These are phyloP conservation scores for Ogataea trehalophila DNA, from an alignment of 805 yeast genomes.

Conservation along the genomic window DNA sequence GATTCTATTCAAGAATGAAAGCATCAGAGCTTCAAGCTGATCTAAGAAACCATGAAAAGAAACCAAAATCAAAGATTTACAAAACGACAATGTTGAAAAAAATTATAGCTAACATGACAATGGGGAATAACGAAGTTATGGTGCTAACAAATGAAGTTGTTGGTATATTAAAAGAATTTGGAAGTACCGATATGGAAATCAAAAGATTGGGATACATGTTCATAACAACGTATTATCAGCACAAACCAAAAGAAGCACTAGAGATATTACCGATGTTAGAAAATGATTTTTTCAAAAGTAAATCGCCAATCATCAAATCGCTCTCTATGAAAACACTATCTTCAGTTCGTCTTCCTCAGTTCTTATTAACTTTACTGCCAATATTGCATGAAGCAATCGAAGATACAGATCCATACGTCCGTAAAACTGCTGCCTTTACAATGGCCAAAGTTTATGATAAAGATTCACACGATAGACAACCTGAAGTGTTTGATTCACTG, in stretches of 20 bases:
- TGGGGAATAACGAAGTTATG: slow-evolving; percentile 76
- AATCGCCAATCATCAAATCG: slow-evolving; percentile 45
- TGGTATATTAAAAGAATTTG: slow-evolving; percentile 38
- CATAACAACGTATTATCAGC: slow-evolving; percentile 53
- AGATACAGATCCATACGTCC: slow-evolving; percentile 53
- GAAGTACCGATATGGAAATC: slow-evolving; percentile 52
- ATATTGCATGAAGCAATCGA: slow-evolving; percentile 31
- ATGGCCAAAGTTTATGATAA: slow-evolving; percentile 63
- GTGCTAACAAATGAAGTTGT: slow-evolving; percentile 60
- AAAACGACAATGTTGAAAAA: slow-evolving; percentile 56
- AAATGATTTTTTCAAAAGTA: slow-evolving; percentile 39
- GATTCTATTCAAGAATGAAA: slow-evolving; percentile 23
- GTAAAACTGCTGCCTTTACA: slow-evolving; percentile 66
- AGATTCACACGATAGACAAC: slow-evolving; percentile 37
- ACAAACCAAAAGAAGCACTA: slow-evolving; percentile 50
- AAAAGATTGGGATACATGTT: slow-evolving; percentile 69
- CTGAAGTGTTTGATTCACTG: slow-evolving; percentile 38
- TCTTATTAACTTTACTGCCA: slow-evolving; percentile 39
- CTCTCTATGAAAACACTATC: slow-evolving; percentile 63
- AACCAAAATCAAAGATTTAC: slow-evolving; percentile 30
- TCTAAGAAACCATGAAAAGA: slow-evolving; percentile 32
- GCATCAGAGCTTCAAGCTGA: slow-evolving; percentile 30
- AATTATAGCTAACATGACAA: slow-evolving; percentile 75
- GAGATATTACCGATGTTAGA: slow-evolving; percentile 52
- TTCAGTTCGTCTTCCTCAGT: slow-evolving; percentile 52